These are phyloP conservation scores for Piper betle DNA, from an alignment of 164 flowering plant genomes.

Conservation along the genomic window DNA sequence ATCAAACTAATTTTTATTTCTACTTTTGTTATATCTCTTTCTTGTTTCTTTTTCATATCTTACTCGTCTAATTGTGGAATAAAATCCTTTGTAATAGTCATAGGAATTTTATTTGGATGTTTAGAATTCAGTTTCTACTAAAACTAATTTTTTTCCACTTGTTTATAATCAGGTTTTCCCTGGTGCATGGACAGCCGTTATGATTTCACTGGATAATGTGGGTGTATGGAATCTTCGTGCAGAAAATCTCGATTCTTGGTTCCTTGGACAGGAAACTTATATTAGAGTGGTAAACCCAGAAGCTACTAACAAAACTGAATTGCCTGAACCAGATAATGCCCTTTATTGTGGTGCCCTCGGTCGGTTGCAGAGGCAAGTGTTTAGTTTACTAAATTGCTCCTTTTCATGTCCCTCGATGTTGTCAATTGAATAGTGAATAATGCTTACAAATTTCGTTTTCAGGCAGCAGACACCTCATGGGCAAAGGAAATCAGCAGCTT, in stretches of 20 bases:
- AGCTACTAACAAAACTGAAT: constrained; percentile 62
- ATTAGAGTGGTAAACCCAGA: constrained; percentile 73
- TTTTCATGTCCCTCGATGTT: too few species aligned
- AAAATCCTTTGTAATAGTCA: too few species aligned
- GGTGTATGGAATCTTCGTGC: constrained; percentile 91
- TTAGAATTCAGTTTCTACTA: neutral
- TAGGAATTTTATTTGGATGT: neutral
- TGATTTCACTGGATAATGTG: constrained; percentile 80
- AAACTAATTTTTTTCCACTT: too few species aligned
- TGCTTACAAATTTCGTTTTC: neutral
- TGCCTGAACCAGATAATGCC: constrained; percentile 66
- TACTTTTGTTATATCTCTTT: too few species aligned
- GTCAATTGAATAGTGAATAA: neutral
- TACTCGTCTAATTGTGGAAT: neutral
- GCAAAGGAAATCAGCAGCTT: constrained; percentile 20
- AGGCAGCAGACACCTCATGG: constrained; percentile 15
- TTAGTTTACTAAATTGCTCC: neutral
- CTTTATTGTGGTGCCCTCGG: constrained; percentile 65
- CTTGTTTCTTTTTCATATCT: neutral
- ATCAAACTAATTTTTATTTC: too few species aligned
- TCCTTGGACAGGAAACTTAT: constrained; percentile 90
- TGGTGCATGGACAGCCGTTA: constrained; percentile 89
- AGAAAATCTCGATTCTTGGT: constrained; percentile 88
- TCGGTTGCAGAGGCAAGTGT: constrained; percentile 32
- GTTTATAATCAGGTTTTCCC: constrained; percentile 53